A percentile compares a stretch with the other conserved stretches of the same genome.
Conservation (phyloP, 2,329 filamentous ascomycete genomes). For the Sporothrix curviconia region DNA sequence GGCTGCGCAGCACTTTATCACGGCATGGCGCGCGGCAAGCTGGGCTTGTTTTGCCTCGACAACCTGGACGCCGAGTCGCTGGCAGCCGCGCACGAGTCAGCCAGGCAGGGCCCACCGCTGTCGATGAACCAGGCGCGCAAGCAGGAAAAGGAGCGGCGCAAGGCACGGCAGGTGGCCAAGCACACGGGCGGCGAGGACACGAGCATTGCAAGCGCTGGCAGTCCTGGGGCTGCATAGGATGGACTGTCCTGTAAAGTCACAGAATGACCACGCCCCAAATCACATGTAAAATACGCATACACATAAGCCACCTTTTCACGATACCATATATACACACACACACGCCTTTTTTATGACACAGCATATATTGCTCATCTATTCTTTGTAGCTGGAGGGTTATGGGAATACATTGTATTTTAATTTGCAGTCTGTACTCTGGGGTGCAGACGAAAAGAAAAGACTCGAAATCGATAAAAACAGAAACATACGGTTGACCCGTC, state of each 20-base stretch:
- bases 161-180: slow-evolving; percentile 31
- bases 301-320: neutral
- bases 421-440: too few relatives aligned
- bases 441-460: neutral
- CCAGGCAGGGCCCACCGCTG: slow-evolving; percentile 38
- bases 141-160: slow-evolving; percentile 53
- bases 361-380: too few relatives aligned
- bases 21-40: slow-evolving; percentile 70
- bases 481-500: neutral
- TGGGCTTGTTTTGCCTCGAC: slow-evolving; percentile 77
- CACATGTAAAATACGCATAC: neutral
- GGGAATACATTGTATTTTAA: too few relatives aligned
- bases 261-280: neutral
- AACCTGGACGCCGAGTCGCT: slow-evolving; percentile 58
- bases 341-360: too few relatives aligned
- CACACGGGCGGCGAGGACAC: neutral
- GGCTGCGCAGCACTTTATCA: slow-evolving; percentile 72
- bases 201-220: too few relatives aligned
- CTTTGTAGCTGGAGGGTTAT: too few relatives aligned
- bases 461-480: neutral
- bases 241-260: too few relatives aligned
- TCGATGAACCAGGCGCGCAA: slow-evolving; percentile 66
- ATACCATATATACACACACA: neutral
- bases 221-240: too few relatives aligned
- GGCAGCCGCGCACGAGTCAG: slow-evolving; percentile 38